These are phyloP conservation scores for Neltuma alba DNA, from an alignment of 306 rosid species.

Conservation along the genomic window DNA sequence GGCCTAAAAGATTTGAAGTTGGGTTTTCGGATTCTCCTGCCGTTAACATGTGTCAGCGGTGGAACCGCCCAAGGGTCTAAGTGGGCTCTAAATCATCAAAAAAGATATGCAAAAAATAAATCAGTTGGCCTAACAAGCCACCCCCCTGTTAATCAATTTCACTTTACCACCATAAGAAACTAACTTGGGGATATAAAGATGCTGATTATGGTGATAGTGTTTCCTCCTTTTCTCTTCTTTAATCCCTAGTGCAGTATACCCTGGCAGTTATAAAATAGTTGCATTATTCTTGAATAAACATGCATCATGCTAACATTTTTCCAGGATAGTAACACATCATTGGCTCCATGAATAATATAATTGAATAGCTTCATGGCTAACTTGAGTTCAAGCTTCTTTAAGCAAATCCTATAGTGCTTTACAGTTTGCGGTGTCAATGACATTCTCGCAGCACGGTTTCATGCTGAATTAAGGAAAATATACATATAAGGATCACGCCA, in stretches of 20 bases:
- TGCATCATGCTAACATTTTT: background rate
- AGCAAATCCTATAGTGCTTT: background rate
- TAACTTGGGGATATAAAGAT: background rate
- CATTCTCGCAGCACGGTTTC: background rate
- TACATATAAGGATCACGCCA: conserved; percentile 16
- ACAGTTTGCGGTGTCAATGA: background rate
- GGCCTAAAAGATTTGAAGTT: too few relatives aligned
- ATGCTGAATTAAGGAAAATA: conserved; percentile 9
- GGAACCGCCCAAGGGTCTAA: too few relatives aligned
- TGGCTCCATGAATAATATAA: background rate
- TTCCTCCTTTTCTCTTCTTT: background rate
- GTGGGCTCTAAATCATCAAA: too few relatives aligned
- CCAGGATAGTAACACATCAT: background rate
- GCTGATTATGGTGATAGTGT: background rate
- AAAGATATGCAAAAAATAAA: too few relatives aligned
- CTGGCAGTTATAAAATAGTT: background rate
- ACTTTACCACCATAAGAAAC: background rate
- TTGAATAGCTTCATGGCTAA: background rate
- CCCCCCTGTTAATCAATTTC: background rate
- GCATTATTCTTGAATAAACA: background rate
- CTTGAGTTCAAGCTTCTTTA: background rate
- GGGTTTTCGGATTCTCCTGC: too few relatives aligned
- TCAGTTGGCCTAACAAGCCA: background rate
- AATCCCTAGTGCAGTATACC: background rate
- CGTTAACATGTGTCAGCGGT: too few relatives aligned